Evolutionary conservation across 1,139 yeast species (phyloP).

Genomic region (Saccharomyces hybrid): DNA sequence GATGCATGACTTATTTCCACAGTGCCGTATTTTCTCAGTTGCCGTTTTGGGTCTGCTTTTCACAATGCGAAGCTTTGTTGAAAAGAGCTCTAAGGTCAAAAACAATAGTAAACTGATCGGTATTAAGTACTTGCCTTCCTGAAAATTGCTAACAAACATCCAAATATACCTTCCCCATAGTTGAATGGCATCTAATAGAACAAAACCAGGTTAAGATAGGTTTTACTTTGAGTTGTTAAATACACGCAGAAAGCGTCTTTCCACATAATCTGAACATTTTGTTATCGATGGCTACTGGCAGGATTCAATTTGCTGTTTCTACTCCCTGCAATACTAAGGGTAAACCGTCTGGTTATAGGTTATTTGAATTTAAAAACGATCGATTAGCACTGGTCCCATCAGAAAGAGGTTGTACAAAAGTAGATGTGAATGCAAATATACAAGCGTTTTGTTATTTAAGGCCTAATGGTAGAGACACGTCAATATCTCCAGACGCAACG

Average conservation of each 20-base stretch:
- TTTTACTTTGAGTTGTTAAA: not conserved
- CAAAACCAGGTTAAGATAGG: not conserved
- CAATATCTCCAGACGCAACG: not conserved
- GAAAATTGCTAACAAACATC: not conserved
- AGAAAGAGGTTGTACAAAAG: conserved; percentile 4
- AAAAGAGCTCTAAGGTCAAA: not conserved
- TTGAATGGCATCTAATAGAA: not conserved
- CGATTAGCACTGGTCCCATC: conserved; percentile 9
- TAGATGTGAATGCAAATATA: conserved; percentile 16
- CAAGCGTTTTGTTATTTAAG: conserved; percentile 25
- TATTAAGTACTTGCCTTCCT: not conserved
- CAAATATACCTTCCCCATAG: not conserved
- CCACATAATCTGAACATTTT: not conserved
- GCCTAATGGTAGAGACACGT: conserved; percentile 12
- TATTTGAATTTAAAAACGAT: conserved; percentile 15
- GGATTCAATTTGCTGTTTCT: conserved; percentile 21
- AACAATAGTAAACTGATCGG: not conserved
- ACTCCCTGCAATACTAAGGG: conserved; percentile 21
- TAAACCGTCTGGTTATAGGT: conserved; percentile 19
- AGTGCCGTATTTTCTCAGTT: not conserved
- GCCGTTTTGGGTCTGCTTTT: not conserved
- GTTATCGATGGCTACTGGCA: conserved; percentile 3
- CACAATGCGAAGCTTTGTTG: not conserved
- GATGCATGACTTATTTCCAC: not conserved
- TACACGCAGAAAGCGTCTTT: not conserved